Percentiles rank a stretch among this genome's conserved stretches.
These are phyloP conservation scores for Apium graveolens DNA, from an alignment of 129 eudicot species.

Conservation along the genomic window DNA sequence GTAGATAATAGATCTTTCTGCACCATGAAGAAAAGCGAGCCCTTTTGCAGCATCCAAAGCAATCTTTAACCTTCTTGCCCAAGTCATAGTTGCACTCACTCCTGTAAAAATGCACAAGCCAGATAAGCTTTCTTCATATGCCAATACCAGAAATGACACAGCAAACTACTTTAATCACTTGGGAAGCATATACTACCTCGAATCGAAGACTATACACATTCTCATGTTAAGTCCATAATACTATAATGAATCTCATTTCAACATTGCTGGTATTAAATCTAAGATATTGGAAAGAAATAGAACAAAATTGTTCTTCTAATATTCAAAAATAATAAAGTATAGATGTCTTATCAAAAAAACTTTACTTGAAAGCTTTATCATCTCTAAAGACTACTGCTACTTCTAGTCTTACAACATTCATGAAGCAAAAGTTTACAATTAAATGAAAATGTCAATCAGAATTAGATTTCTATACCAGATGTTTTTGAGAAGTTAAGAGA, in stretches of 20 bases:
- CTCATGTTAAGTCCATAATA: neutral
- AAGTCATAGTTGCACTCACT: conserved; percentile 60
- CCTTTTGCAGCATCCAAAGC: conserved; percentile 95
- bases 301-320: neutral
- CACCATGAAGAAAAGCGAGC: conserved; percentile 92
- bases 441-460: neutral
- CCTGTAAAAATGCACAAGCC: conserved; percentile 30
- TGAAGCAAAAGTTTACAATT: neutral
- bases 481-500: neutral
- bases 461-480: neutral
- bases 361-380: neutral
- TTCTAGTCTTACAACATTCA: neutral
- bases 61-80: conserved; percentile 85
- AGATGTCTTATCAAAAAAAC: neutral
- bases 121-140: neutral
- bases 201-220: neutral
- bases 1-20: conserved; percentile 73
- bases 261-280: neutral
- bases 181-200: neutral
- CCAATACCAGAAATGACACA: neutral
- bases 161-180: neutral
- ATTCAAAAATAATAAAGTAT: neutral
- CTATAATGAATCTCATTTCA: neutral
- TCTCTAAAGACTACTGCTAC: neutral
- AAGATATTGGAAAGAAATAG: neutral